Percentiles rank a stretch among this genome's conserved stretches.
Conservation (phyloP, 768 basidiomycete species). For the Boletus eberwhitei region DNA sequence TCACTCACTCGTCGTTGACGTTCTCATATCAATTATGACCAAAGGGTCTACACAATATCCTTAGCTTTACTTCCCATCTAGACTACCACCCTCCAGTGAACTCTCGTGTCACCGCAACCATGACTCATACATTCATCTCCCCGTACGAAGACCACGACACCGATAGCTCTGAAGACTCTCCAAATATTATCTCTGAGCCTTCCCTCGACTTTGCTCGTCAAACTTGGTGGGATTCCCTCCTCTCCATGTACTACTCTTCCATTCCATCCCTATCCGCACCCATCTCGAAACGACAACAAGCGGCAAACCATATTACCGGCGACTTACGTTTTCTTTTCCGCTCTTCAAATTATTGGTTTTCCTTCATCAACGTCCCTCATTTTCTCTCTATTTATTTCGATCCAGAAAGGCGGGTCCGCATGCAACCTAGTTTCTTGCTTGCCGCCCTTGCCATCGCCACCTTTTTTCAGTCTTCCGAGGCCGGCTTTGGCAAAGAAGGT, state of each 20-base stretch:
- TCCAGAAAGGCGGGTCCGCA: constrained; percentile 45
- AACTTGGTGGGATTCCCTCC: constrained; percentile 76
- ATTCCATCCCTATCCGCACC: constrained; percentile 33
- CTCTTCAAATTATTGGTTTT: constrained; percentile 66
- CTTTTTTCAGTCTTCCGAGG: constrained; percentile 68
- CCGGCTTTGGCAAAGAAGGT: constrained; percentile 47
- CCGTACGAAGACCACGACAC: constrained; percentile 11
- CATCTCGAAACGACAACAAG: constrained; percentile 44
- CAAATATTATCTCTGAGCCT: constrained; percentile 48
- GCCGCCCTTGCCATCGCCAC: constrained; percentile 62
- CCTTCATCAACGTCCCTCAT: constrained; percentile 67
- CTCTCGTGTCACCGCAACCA: neutral
- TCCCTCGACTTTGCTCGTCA: constrained; percentile 65
- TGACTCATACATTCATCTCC: constrained; percentile 4
- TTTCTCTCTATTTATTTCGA: constrained; percentile 63
- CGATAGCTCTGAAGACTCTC: constrained; percentile 12
- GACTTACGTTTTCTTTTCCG: constrained; percentile 67
- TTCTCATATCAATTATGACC: constrained; percentile 23
- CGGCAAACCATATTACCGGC: constrained; percentile 42
- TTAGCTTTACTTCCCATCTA: constrained; percentile 3
- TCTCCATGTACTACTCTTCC: constrained; percentile 48
- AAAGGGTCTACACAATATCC: constrained; percentile 18
- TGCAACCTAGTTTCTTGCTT: constrained; percentile 68
- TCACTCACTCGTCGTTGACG: constrained; percentile 18
- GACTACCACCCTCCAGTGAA: neutral